Evolutionary conservation across 805 yeast genomes (phyloP).

Genomic region (Schwanniomyces polymorphus): DNA sequence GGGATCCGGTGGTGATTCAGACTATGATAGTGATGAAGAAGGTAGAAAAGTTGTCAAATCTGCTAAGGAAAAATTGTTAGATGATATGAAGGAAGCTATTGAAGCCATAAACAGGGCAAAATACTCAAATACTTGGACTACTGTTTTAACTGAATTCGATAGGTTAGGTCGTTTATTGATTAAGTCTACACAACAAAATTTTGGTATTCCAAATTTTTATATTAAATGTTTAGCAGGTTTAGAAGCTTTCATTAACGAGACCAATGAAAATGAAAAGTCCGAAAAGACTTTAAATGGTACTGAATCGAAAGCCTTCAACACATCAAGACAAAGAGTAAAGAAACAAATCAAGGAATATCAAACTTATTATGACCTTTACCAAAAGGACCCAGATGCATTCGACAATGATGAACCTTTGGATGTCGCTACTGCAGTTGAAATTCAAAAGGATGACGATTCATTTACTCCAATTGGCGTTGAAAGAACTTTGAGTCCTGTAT

Average conservation of each 20-base stretch:
- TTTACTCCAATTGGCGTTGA: conserved; percentile 41
- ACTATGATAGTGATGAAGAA: conserved; percentile 58
- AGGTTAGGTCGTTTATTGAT: conserved; percentile 64
- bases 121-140: conserved; percentile 76
- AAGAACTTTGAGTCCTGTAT: conserved; percentile 49
- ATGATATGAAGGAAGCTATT: conserved; percentile 72
- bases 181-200: conserved; percentile 74
- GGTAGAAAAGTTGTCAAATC: conserved; percentile 86
- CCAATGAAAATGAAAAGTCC: conserved; percentile 51
- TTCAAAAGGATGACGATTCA: conserved; percentile 30
- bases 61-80: conserved; percentile 89
- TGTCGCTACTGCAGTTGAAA: conserved; percentile 27
- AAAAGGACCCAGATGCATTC: conserved; percentile 72
- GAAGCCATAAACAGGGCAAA: conserved; percentile 69
- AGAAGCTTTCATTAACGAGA: conserved; percentile 63
- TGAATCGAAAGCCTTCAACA: conserved; percentile 83
- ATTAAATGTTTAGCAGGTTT: conserved; percentile 68
- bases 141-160: conserved; percentile 75
- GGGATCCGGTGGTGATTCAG: conserved; percentile 37
- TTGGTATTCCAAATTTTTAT: conserved; percentile 69
- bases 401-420: conserved; percentile 52
- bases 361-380: conserved; percentile 56
- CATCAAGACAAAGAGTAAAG: conserved; percentile 83
- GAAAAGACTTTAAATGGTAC: conserved; percentile 78
- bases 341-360: conserved; percentile 74